Evolutionary conservation across 2,329 filamentous ascomycete species (phyloP).

Genomic region (Leptographium procerum): DNA sequence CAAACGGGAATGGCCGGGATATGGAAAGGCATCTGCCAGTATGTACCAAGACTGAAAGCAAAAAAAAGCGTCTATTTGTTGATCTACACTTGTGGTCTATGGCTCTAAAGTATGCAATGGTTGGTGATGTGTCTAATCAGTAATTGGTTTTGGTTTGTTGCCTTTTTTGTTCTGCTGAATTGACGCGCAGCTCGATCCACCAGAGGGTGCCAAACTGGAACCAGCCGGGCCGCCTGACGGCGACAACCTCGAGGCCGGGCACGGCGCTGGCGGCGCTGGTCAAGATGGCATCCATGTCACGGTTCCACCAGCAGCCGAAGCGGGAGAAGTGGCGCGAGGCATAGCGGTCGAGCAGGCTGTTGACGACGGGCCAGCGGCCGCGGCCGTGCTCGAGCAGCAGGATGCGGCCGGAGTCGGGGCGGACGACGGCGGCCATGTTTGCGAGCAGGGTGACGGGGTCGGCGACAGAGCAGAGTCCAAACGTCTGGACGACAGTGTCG

Average conservation of each 20-base stretch:
- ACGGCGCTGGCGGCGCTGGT: conserved; percentile 33
- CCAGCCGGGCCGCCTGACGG: conserved; percentile 38
- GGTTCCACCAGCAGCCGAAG: conserved; percentile 60
- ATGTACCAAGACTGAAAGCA: conserved; percentile 2
- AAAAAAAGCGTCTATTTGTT: conserved; percentile 1
- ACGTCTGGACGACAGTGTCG: conserved; percentile 53
- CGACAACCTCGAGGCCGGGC: conserved; percentile 45
- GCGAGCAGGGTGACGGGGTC: conserved; percentile 42
- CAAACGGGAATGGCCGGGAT: background rate
- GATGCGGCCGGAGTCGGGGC: conserved; percentile 46
- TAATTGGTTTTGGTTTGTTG: background rate
- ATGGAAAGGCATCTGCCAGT: background rate
- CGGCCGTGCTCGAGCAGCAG: conserved; percentile 52
- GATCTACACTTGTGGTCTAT: background rate
- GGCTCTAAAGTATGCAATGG: background rate
- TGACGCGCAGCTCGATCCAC: conserved; percentile 43
- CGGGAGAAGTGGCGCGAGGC: conserved; percentile 44
- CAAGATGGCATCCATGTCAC: conserved; percentile 47
- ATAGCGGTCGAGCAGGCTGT: conserved; percentile 42
- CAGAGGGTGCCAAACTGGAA: conserved; percentile 47
- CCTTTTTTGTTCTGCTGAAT: conserved; percentile 5
- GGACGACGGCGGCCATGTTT: conserved; percentile 39
- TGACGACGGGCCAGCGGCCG: conserved; percentile 42
- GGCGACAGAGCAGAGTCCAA: conserved; percentile 51
- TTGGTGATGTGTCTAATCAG: background rate